A percentile compares a stretch with the other conserved stretches of the same genome.
phyloP scores from a whole-genome alignment of 768 basidiomycete genomes.

The Calocybe gangraenosa region DNA sequence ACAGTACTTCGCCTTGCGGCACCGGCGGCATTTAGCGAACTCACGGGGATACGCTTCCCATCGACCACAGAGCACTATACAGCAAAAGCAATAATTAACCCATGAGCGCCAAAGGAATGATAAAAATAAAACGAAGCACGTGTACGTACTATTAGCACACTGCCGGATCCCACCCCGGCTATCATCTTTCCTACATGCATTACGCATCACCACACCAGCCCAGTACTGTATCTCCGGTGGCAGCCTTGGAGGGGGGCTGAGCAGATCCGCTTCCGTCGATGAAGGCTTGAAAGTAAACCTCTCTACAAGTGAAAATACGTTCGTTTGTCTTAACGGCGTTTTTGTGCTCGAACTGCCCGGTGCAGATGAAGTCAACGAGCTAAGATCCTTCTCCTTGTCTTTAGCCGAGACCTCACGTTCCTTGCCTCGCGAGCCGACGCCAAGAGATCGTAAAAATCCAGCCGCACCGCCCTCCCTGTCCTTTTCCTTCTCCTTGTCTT shows the following conservation, averaged over 20 bases:
- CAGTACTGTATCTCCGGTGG: conserved; percentile 96
- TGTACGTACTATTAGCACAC: conserved; percentile 86
- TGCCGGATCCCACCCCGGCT: conserved; percentile 89
- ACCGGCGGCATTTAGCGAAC: conserved; percentile 95
- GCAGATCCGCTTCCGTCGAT: conserved; percentile 69
- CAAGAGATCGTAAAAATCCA: conserved; percentile 16
- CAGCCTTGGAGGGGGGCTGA: conserved; percentile 64
- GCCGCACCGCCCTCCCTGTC: background rate
- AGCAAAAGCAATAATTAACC: conserved; percentile 8
- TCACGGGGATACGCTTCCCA: conserved; percentile 94
- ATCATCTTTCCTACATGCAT: conserved; percentile 98
- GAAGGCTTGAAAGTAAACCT: conserved; percentile 94
- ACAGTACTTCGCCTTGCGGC: conserved; percentile 97
- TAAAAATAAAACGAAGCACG: conserved; percentile 23
- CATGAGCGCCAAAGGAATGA: background rate
- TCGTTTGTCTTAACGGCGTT: conserved; percentile 54
- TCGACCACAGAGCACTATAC: conserved; percentile 83
- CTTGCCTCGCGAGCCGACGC: conserved; percentile 22
- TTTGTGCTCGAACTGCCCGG: too few species aligned
- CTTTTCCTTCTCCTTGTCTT: conserved; percentile 4
- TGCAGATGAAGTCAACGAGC: too few species aligned
- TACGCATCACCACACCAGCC: conserved; percentile 99
- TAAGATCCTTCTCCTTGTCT: background rate
- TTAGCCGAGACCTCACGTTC: conserved; percentile 28
- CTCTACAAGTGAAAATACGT: conserved; percentile 95